These are phyloP conservation scores for Pascua guehoae DNA, from an alignment of 1,284 basidiomycete genomes.

Conservation along the genomic window DNA sequence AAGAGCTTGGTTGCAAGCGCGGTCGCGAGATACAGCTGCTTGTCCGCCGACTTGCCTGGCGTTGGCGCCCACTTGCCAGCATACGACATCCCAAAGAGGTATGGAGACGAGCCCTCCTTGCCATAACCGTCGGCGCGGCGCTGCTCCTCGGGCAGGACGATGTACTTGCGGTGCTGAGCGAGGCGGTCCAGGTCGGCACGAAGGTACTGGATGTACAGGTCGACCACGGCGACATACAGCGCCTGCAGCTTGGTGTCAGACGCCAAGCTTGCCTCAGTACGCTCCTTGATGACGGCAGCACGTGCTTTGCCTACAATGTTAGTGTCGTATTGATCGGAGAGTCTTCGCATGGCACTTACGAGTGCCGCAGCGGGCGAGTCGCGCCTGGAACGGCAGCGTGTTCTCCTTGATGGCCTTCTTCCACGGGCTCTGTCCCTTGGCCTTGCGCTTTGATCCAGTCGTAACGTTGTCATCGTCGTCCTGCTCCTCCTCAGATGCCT, in stretches of 20 bases:
- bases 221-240: conserved; percentile 61
- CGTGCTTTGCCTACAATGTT: conserved; percentile 13
- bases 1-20: conserved; percentile 60
- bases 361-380: conserved; percentile 12
- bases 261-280: conserved; percentile 52
- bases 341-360: conserved; percentile 13
- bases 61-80: conserved; percentile 68
- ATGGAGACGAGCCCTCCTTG: conserved; percentile 24
- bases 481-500: too few relatives aligned
- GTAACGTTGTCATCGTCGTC: too few relatives aligned
- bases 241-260: conserved; percentile 56
- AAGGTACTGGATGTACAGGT: conserved; percentile 59
- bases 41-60: conserved; percentile 59
- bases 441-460: too few relatives aligned
- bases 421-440: too few relatives aligned
- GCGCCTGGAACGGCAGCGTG: neutral
- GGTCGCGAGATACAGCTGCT: conserved; percentile 60
- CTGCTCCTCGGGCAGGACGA: conserved; percentile 31
- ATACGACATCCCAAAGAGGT: conserved; percentile 55
- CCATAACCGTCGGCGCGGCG: conserved; percentile 11
- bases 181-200: conserved; percentile 53
- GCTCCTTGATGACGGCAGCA: conserved; percentile 34
- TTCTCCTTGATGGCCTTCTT: neutral
- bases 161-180: conserved; percentile 20
- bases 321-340: too few relatives aligned